Base-by-base conservation (phyloP, 805 yeast species). In the Candida adriatica region DNA sequence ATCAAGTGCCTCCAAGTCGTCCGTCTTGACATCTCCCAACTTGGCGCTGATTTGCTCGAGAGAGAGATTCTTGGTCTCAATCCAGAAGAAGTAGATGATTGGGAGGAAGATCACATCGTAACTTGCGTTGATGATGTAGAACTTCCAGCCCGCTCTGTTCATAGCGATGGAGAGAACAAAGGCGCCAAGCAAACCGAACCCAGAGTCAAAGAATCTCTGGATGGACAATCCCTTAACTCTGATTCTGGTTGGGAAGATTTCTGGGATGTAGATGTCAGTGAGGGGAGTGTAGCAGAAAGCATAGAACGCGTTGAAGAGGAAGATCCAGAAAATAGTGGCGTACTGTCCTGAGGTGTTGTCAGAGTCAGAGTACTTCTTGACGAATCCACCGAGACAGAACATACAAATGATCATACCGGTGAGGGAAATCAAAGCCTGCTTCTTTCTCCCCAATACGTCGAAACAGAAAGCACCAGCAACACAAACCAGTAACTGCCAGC, bases 31-130 rank as follows among this genome's bases (percentile, higher is more conserved):
- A 16, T 44, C 56, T n/a, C 46, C 53, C 23, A 50, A 37, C 13
- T 39, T 40, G 18, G 24, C 32, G 6, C 50, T 51, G 33, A 57
- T 53, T 30, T 54, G 53, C 39, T 57, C 62, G 34, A 57, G 40
- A 3, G 50, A 36, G 26, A 45, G 29, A 9, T 53, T 52, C 8
- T 45, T 46, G 4, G 61, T 56, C 25, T 56, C 61, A 28, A 55
- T 48, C 41, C 51, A 51, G 8, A 46, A 27, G 23, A 47, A 43
- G 32, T 42, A 42, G 29, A 54, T 50, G 13, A 45, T 37, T 6
- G 52, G 53, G 5, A 40, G 32, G 34, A 39, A 32, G 29, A 48
- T 13, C 35, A 45, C 35, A 28, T 52, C 41, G 38, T 48, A 55
- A 18, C 44, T 47, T 6, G 42, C 42, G 18, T 38, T 35, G 8